Conservation (phyloP, 2,329 filamentous ascomycete species). For the Tolypocladium ovalisporum region DNA sequence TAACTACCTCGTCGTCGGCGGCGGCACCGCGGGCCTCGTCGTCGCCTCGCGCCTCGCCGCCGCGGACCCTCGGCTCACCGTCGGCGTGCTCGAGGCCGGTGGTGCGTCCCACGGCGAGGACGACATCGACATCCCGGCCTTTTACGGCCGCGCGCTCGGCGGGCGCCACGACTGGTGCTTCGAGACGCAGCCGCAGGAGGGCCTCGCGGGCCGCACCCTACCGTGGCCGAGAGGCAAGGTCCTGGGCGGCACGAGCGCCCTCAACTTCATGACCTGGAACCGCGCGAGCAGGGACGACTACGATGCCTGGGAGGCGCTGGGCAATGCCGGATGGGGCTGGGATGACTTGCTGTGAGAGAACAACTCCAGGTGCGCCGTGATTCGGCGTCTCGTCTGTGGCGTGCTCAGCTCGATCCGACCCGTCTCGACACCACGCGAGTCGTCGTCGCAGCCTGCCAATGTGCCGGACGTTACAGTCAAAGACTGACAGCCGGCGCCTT, state of each 20-base stretch:
- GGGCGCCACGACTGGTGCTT: slow-evolving; percentile 30
- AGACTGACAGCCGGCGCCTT: not conserved
- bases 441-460: not conserved
- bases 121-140: slow-evolving; percentile 27
- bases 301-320: slow-evolving; percentile 45
- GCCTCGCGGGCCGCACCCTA: slow-evolving; percentile 26
- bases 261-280: slow-evolving; percentile 48
- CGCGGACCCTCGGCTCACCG: slow-evolving; percentile 17
- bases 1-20: slow-evolving; percentile 36
- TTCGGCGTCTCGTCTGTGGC: not conserved
- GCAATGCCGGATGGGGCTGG: slow-evolving; percentile 50
- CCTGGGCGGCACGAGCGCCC: slow-evolving; percentile 50
- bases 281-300: slow-evolving; percentile 36
- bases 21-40: slow-evolving; percentile 42
- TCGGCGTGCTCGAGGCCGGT: slow-evolving; percentile 22
- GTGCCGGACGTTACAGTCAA: not conserved
- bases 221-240: slow-evolving; percentile 34
- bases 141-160: slow-evolving; percentile 23
- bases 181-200: slow-evolving; percentile 25
- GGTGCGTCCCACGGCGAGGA: slow-evolving; percentile 15
- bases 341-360: slow-evolving; percentile 23
- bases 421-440: not conserved
- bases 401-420: not conserved
- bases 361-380: not conserved
- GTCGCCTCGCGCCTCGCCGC: slow-evolving; percentile 36